A percentile compares a stretch with the other conserved stretches of the same genome.
Evolutionary conservation across 2,329 filamentous ascomycete species (phyloP).

Genomic region (Hypoxylon sp.): DNA sequence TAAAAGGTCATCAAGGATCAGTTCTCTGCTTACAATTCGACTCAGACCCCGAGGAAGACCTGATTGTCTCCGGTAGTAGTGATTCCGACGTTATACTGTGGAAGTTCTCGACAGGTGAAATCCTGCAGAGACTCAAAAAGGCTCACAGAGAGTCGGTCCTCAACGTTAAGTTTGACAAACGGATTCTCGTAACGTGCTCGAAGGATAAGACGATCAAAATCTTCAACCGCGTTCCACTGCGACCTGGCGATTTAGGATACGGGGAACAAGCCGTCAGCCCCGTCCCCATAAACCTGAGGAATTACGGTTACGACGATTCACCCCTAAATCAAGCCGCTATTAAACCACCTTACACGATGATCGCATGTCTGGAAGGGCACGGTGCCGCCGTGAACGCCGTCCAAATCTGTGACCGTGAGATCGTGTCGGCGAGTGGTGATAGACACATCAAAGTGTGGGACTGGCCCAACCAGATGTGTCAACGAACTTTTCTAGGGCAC

Average conservation of each 20-base stretch:
- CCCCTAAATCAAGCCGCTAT: slow-evolving; percentile 58
- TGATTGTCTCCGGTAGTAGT: slow-evolving; percentile 95
- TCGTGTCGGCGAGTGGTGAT: slow-evolving; percentile 95
- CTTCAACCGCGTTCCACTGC: slow-evolving; percentile 82
- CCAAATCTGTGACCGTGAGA: slow-evolving; percentile 83
- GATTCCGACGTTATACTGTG: slow-evolving; percentile 91
- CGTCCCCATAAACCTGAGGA: slow-evolving; percentile 60
- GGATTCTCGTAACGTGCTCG: slow-evolving; percentile 93
- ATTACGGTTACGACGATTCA: slow-evolving; percentile 61
- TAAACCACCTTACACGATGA: slow-evolving; percentile 74
- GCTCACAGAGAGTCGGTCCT: slow-evolving; percentile 92
- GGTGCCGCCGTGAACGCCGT: slow-evolving; percentile 95
- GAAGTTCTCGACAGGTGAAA: slow-evolving; percentile 89
- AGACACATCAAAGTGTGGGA: slow-evolving; percentile 95
- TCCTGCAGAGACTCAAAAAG: slow-evolving; percentile 76
- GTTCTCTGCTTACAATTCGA: slow-evolving; percentile 97
- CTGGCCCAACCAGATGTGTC: slow-evolving; percentile 79
- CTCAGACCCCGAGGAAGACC: slow-evolving; percentile 82
- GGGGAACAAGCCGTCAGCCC: slow-evolving; percentile 57
- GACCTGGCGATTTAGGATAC: slow-evolving; percentile 67
- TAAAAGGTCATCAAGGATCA: slow-evolving; percentile 82
- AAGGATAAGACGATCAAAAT: slow-evolving; percentile 98
- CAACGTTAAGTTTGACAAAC: slow-evolving; percentile 90
- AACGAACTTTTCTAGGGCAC: slow-evolving; percentile 84
- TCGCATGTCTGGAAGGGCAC: slow-evolving; percentile 84